Percentiles rank a stretch among this genome's conserved stretches.
These are phyloP conservation scores for Phaeomoniella chlamydospora DNA, from an alignment of 2,329 filamentous ascomycete species.

Conservation along the genomic window DNA sequence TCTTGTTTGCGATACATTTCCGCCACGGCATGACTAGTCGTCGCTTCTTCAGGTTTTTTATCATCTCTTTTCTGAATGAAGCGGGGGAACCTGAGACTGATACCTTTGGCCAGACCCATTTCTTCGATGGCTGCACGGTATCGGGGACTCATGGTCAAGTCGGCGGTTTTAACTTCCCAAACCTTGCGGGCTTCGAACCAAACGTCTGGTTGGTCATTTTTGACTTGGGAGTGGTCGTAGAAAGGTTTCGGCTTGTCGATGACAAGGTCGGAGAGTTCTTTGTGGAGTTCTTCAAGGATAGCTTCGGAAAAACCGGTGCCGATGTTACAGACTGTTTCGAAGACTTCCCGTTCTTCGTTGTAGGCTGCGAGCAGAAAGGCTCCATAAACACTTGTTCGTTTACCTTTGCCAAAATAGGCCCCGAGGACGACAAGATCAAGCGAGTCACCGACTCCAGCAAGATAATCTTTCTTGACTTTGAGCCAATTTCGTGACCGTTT, in stretches of 20 bases:
- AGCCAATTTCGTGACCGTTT: slow-evolving; percentile 97
- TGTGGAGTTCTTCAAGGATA: slow-evolving; percentile 77
- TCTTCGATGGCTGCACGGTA: slow-evolving; percentile 86
- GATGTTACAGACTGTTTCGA: slow-evolving; percentile 96
- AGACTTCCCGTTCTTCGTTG: slow-evolving; percentile 63
- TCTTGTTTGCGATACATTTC: slow-evolving; percentile 98
- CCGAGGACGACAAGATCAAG: slow-evolving; percentile 92
- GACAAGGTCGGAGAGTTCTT: slow-evolving; percentile 56
- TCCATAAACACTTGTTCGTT: slow-evolving; percentile 89
- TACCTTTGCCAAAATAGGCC: slow-evolving; percentile 87
- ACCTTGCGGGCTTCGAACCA: slow-evolving; percentile 94
- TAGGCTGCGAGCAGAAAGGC: slow-evolving; percentile 93
- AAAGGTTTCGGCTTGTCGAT: slow-evolving; percentile 92
- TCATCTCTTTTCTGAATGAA: slow-evolving; percentile 89
- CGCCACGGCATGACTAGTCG: slow-evolving; percentile 67
- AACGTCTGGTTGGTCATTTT: slow-evolving; percentile 90
- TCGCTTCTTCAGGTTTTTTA: slow-evolving; percentile 89
- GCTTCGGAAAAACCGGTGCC: slow-evolving; percentile 93
- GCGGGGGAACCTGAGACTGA: slow-evolving; percentile 78
- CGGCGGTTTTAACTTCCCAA: slow-evolving; percentile 96
- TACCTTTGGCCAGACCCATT: slow-evolving; percentile 55
- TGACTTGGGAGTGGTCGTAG: slow-evolving; percentile 70
- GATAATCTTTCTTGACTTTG: slow-evolving; percentile 98
- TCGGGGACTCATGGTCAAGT: slow-evolving; percentile 78
- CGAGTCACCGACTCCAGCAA: slow-evolving; percentile 83